A percentile compares a stretch with the other conserved stretches of the same genome.
Conservation (phyloP, 345 rosid species). For the Brassica rapa region DNA sequence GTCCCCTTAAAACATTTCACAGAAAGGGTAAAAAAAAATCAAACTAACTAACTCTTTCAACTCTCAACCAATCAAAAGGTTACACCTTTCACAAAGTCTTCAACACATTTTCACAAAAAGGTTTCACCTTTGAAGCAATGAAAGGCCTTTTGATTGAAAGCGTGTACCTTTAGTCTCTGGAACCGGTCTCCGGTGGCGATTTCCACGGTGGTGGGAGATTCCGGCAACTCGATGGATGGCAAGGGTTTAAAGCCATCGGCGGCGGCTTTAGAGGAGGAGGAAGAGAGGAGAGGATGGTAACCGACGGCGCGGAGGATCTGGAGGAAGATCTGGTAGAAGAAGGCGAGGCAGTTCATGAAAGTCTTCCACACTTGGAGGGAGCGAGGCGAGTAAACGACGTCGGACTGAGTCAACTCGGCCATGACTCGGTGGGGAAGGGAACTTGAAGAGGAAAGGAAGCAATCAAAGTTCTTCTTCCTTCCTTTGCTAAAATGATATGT, state of each 20-base stretch:
- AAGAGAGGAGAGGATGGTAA: slow-evolving; percentile 65
- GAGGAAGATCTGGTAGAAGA: slow-evolving; percentile 81
- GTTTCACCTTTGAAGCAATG: not conserved
- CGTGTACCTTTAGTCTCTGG: slow-evolving; percentile 64
- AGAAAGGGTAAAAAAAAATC: not conserved
- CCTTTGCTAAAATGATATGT: not conserved
- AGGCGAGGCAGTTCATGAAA: slow-evolving; percentile 74
- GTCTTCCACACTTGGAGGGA: slow-evolving; percentile 66
- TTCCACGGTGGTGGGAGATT: slow-evolving; percentile 52
- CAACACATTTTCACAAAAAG: not conserved
- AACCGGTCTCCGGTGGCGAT: slow-evolving; percentile 36
- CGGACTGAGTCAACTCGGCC: slow-evolving; percentile 96
- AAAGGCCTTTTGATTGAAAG: not conserved
- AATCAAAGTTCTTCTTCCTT: slow-evolving; percentile 11
- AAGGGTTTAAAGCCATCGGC: slow-evolving; percentile 70
- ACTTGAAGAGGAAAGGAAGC: slow-evolving; percentile 22
- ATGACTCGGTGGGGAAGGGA: slow-evolving; percentile 36
- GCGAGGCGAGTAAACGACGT: slow-evolving; percentile 69
- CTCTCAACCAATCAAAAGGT: not conserved
- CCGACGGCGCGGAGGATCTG: slow-evolving; percentile 71
- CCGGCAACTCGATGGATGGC: slow-evolving; percentile 67
- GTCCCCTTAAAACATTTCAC: not conserved
- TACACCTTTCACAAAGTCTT: not conserved
- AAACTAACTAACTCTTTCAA: not conserved
- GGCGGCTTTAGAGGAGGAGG: slow-evolving; percentile 51